Percentiles rank a stretch among this genome's conserved stretches.
Conservation (phyloP, 1,284 basidiomycete species). For the Laetiporus sulphureus region DNA sequence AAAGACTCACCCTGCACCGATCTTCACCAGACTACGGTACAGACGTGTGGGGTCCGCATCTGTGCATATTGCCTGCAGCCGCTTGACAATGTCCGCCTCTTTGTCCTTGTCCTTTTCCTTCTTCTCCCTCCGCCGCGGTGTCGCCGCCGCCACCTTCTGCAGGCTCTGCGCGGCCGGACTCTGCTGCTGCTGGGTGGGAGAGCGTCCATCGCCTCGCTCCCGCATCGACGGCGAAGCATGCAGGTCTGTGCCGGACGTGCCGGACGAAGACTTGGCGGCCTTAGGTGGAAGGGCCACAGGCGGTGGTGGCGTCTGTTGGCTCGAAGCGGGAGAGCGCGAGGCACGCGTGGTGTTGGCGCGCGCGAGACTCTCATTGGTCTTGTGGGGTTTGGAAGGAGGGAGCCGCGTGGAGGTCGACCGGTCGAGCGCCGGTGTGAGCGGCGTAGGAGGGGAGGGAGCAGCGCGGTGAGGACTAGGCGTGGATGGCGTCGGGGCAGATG, state of each 20-base stretch:
- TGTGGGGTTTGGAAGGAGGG: slow-evolving; percentile 44
- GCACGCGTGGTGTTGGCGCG: slow-evolving; percentile 65
- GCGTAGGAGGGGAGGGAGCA: slow-evolving; percentile 58
- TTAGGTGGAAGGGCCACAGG: slow-evolving; percentile 16
- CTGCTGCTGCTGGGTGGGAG: slow-evolving; percentile 27
- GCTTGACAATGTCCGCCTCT: slow-evolving; percentile 87
- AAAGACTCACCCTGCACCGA: slow-evolving; percentile 85
- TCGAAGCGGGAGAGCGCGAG: slow-evolving; percentile 29
- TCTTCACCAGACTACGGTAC: slow-evolving; percentile 92
- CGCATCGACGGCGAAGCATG: slow-evolving; percentile 25
- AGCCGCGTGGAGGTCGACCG: slow-evolving; percentile 69
- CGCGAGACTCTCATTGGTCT: slow-evolving; percentile 44
- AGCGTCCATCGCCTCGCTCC: slow-evolving; percentile 14
- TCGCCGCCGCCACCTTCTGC: slow-evolving; percentile 65
- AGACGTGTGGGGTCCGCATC: slow-evolving; percentile 95
- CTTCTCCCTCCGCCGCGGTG: slow-evolving; percentile 82
- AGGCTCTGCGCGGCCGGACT: slow-evolving; percentile 52
- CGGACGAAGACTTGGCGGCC: slow-evolving; percentile 42
- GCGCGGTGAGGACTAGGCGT: slow-evolving; percentile 55
- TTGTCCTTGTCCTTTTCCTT: slow-evolving; percentile 76
- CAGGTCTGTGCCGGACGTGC: slow-evolving; percentile 48
- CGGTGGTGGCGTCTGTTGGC: slow-evolving; percentile 13
- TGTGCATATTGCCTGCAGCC: slow-evolving; percentile 91
- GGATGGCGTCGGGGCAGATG: slow-evolving; percentile 23
- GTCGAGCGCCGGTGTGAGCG: slow-evolving; percentile 57